Base-by-base conservation (phyloP, 148 eudicot species). In the Chenopodium suecicum region DNA sequence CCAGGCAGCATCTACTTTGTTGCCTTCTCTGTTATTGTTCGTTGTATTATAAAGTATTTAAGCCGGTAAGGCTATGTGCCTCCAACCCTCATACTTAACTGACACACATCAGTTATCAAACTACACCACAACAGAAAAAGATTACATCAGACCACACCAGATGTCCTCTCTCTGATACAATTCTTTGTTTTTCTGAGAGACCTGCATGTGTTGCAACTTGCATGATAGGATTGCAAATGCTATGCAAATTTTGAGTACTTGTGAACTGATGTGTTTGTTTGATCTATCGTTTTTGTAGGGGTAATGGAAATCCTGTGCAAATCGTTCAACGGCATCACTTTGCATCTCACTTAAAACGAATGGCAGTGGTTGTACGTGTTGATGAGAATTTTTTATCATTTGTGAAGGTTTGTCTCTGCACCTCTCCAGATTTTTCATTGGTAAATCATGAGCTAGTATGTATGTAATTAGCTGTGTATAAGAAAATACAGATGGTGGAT, bases 261-360 rank as follows among this genome's bases (percentile, higher is more conserved):
- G 32, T 54, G 31, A 60, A 20, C n/a, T 76, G 46, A 62, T 19
- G 63, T 27, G 58, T 76, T 52, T 74, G 27, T 58, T 75, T 56
- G n/a, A 79, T 76, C 82, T 76, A 12, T 34, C 65, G 37, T 2
- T 62, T 54, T 48, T 88, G 82, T 88, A 94, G 98, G 91, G 97
- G 99, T 78, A 82, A 87, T 84, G 95, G 97, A 56, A 84, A 85
- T 86, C 83, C 91, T 60, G 98, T 96, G 82, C 99, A 96, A 85
- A 96, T 96, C 91, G 86, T 96, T 66, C 99, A 96, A 85, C 89
- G 99, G 78, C 93, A 96, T 82, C 99, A 96, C 85, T 96, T 96
- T 85, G 98, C 98, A 23, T 96, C 99, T 80, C 91, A 92, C 79
- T 89, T 96, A 78, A 96, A 96, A 90, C 87, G 99, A 73, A 96